Evolutionary conservation across 1,139 yeast genomes (phyloP).

Genomic region (Suhomyces coccinellae): DNA sequence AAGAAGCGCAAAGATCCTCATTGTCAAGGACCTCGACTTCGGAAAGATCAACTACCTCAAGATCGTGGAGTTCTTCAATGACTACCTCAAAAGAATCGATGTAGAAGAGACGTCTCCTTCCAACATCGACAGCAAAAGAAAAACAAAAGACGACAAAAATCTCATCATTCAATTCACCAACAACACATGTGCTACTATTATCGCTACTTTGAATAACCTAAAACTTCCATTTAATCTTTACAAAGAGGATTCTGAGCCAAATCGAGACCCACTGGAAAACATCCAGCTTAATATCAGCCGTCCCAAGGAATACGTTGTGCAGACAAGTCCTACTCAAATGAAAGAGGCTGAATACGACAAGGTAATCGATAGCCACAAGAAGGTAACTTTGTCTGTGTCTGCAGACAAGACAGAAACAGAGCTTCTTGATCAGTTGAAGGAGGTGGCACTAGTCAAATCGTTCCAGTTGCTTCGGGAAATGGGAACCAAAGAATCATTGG

Average conservation of each 20-base stretch:
- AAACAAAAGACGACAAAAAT: conserved; percentile 36
- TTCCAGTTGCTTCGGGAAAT: conserved; percentile 38
- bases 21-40: conserved; percentile 49
- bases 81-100: conserved; percentile 41
- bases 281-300: conserved; percentile 41
- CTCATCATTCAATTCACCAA: conserved; percentile 55
- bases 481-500: conserved; percentile 39
- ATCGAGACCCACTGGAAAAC: conserved; percentile 14
- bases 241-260: conserved; percentile 14
- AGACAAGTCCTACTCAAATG: conserved; percentile 23
- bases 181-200: conserved; percentile 58
- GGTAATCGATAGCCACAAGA: conserved; percentile 39
- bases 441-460: conserved; percentile 25
- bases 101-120: conserved; percentile 28
- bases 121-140: conserved; percentile 35
- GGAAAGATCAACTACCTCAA: conserved; percentile 41
- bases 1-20: conserved; percentile 48
- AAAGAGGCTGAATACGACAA: conserved; percentile 20
- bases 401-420: conserved; percentile 29
- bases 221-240: conserved; percentile 35
- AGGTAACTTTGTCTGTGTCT: conserved; percentile 31
- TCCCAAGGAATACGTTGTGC: conserved; percentile 65
- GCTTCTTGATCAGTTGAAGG: conserved; percentile 26
- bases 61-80: conserved; percentile 44
- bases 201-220: conserved; percentile 46